Conservation (phyloP, 352 stramenopile genomes). For the Pythium vanterpoolii region DNA sequence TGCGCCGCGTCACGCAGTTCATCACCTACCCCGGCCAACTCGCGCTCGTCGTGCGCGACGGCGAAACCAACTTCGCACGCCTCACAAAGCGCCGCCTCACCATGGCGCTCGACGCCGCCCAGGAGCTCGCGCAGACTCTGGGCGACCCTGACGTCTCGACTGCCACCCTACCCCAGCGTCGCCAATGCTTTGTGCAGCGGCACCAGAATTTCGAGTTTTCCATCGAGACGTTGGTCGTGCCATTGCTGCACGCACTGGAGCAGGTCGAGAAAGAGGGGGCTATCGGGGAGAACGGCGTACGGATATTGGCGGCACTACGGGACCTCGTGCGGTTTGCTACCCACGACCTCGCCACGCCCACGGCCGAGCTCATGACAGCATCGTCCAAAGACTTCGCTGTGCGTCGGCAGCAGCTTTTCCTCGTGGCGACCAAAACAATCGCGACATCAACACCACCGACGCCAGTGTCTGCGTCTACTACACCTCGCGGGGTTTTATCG, state of each 20-base stretch:
- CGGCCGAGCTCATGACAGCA: conserved; percentile 35
- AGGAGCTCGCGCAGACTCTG: conserved; percentile 47
- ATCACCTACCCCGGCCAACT: conserved; percentile 77
- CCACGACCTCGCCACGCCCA: conserved; percentile 31
- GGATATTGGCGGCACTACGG: conserved; percentile 38
- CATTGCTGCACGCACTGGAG: conserved; percentile 55
- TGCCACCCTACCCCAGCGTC: neutral
- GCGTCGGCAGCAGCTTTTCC: conserved; percentile 46
- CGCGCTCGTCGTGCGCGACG: conserved; percentile 72
- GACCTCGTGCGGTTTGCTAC: conserved; percentile 39
- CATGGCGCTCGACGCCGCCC: conserved; percentile 58
- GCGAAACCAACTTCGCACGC: conserved; percentile 71
- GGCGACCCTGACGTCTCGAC: conserved; percentile 21
- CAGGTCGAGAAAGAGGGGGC: conserved; percentile 37
- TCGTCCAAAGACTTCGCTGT: conserved; percentile 52
- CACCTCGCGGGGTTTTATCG: neutral
- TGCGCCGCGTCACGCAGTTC: conserved; percentile 48
- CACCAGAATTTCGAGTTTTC: conserved; percentile 70
- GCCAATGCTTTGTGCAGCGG: conserved; percentile 56
- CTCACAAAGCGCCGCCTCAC: conserved; percentile 66
- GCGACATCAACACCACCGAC: neutral
- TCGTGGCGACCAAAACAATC: conserved; percentile 1
- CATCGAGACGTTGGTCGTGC: conserved; percentile 57
- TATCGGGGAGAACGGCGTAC: conserved; percentile 42
- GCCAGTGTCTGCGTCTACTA: conserved; percentile 18